Conservation (phyloP, 2,329 filamentous ascomycete species). For the Septoria linicola region DNA sequence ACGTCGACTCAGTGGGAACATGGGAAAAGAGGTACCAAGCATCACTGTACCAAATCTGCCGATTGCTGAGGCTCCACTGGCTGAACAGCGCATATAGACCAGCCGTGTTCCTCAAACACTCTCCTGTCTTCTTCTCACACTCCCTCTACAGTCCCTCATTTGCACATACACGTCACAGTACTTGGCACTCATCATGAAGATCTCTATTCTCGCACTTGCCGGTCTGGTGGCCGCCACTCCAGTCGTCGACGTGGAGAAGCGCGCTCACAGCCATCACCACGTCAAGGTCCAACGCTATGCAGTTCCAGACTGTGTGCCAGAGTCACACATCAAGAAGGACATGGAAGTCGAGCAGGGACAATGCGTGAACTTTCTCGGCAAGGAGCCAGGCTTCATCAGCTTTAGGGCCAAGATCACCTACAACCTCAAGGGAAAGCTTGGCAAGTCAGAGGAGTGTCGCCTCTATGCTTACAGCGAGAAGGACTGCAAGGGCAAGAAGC, state of each 20-base stretch:
- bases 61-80: too few relatives aligned
- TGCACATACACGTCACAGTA: neutral
- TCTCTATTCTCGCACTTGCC: conserved; percentile 1
- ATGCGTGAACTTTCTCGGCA: neutral
- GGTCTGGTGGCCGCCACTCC: conserved; percentile 3
- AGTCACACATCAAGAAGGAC: neutral
- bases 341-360: neutral
- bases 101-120: too few relatives aligned
- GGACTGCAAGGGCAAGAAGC: neutral
- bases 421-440: neutral
- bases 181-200: conserved; percentile 2
- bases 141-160: neutral
- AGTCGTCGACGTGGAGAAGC: conserved; percentile 1
- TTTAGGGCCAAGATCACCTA: neutral
- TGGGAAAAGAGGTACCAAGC: too few relatives aligned
- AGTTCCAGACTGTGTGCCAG: neutral
- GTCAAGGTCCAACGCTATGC: conserved; percentile 4
- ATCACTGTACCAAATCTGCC: too few relatives aligned
- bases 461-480: conserved; percentile 1
- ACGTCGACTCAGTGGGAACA: too few relatives aligned
- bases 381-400: neutral
- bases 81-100: too few relatives aligned
- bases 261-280: conserved; percentile 8
- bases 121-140: neutral
- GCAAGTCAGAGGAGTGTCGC: neutral